Conservation (phyloP, 345 rosid species). For the Excoecaria cochinchinensis region DNA sequence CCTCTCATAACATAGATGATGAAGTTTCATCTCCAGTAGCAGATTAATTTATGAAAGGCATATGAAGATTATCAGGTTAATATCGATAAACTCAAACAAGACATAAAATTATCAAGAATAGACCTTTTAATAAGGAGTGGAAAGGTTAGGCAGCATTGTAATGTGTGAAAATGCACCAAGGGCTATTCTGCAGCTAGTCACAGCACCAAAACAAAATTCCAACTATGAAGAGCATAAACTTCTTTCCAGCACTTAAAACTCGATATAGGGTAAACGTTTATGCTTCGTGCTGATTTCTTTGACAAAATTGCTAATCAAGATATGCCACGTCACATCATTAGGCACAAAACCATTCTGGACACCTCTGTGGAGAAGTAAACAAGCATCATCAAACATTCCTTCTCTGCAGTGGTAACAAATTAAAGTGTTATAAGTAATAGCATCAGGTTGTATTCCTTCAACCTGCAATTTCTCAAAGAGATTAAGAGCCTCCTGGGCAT, state of each 20-base stretch:
- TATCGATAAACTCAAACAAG: too few relatives aligned
- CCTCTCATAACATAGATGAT: too few relatives aligned
- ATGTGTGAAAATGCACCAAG: not conserved
- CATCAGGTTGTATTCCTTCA: conserved; percentile 78
- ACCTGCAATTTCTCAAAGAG: conserved; percentile 55
- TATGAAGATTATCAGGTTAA: too few relatives aligned
- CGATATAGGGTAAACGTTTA: not conserved
- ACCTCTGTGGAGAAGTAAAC: conserved; percentile 50
- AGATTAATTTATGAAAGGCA: too few relatives aligned
- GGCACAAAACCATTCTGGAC: conserved; percentile 59
- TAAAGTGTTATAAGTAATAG: conserved; percentile 74
- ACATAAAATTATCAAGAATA: not conserved
- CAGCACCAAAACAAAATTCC: too few relatives aligned
- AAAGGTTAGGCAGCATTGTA: not conserved
- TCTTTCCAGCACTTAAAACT: too few relatives aligned
- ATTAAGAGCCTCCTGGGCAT: conserved; percentile 55
- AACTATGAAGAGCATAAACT: too few relatives aligned
- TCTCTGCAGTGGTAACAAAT: conserved; percentile 70
- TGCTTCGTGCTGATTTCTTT: conserved; percentile 11
- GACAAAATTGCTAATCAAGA: conserved; percentile 47
- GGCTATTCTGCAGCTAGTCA: too few relatives aligned
- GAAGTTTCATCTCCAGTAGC: too few relatives aligned
- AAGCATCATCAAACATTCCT: conserved; percentile 59
- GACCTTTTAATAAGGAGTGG: not conserved
- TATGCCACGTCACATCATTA: conserved; percentile 60